Base-by-base conservation (phyloP, 306 rosid genomes). In the Medicago lupulina region DNA sequence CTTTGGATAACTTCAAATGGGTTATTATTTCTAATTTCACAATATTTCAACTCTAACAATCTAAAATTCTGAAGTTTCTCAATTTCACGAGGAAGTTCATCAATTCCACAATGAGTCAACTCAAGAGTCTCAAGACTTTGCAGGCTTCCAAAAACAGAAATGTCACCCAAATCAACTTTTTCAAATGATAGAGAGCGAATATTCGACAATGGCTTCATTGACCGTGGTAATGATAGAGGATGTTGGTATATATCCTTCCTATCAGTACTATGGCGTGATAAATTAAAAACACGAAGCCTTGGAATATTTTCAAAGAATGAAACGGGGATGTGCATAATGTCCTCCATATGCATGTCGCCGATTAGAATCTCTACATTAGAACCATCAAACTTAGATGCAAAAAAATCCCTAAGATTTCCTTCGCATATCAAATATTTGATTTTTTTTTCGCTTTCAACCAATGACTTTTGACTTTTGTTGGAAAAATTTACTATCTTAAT, bases 101-200 rank as follows among this genome's bases (percentile, higher is more conserved):
- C 1, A 0, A 71, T 2, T 0, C 0, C 0, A 38, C 86, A 74
- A 0, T 0, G 0, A 0, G 0, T 1, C 16, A 83, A 44, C 6
- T 75, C 80, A 8, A 83, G 36, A 31, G 36, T 31, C 6, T 31
- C 36, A 3, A 31, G 36, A 31, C 36, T 31, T 31, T 31, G 36
- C 36, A 31, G 6, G 36, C 36, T 1, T 31, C 36, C 36, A 4
- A 31, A 31, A 31, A 31, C 36, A 31, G 5, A 31, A 5, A 31
- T 31, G 36, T 31, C 6, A 31, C 36, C 36, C 36, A 31, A 31
- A 3, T 31, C 6, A 5, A 31, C 36, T 3, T 31, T 3, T 31
- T 4, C 36, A 31, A 31, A 31, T 31, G 6, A 31, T 31, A 31
- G 36, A 3, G 36, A 31, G 1, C 36, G 36, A 31, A 31, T 5